phyloP scores from a whole-genome alignment of 1,284 basidiomycete genomes.

The Cryptococcus sp. region DNA sequence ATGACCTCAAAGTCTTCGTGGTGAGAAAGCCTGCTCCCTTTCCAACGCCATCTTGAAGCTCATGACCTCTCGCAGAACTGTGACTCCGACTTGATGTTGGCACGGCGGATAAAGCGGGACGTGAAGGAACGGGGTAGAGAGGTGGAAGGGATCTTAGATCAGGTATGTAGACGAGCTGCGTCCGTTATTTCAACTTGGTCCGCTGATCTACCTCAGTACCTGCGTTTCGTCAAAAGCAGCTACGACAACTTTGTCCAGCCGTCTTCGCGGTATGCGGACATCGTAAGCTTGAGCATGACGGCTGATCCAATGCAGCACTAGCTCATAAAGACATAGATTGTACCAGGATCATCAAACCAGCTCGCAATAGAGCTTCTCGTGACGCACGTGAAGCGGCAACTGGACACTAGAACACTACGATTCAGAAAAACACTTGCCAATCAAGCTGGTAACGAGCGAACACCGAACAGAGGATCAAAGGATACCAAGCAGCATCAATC shows the following conservation, averaged over 20 bases:
- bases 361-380: slow-evolving; percentile 87
- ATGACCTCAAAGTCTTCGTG: slow-evolving; percentile 80
- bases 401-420: slow-evolving; percentile 71
- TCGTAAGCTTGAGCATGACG: slow-evolving; percentile 59
- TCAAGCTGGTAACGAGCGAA: slow-evolving; percentile 28
- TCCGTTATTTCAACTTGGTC: slow-evolving; percentile 6
- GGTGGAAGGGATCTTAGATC: slow-evolving; percentile 84
- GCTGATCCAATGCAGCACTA: background rate
- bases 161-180: slow-evolving; percentile 52
- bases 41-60: slow-evolving; percentile 60
- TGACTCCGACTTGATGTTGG: slow-evolving; percentile 96
- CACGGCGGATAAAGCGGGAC: slow-evolving; percentile 84
- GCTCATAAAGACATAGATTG: slow-evolving; percentile 65
- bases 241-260: slow-evolving; percentile 95
- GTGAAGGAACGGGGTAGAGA: slow-evolving; percentile 82
- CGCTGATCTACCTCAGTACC: slow-evolving; percentile 52
- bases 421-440: slow-evolving; percentile 68
- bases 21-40: slow-evolving; percentile 11
- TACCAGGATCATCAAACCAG: slow-evolving; percentile 80
- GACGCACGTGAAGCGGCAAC: slow-evolving; percentile 82
- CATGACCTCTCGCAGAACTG: slow-evolving; percentile 57
- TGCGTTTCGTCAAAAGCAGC: slow-evolving; percentile 88
- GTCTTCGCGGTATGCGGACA: slow-evolving; percentile 81
- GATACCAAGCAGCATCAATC: slow-evolving; percentile 1
- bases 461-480: slow-evolving; percentile 9